A percentile compares a stretch with the other conserved stretches of the same genome.
Evolutionary conservation across 805 yeast genomes (phyloP).

Genomic region (Candida rishiriensis): DNA sequence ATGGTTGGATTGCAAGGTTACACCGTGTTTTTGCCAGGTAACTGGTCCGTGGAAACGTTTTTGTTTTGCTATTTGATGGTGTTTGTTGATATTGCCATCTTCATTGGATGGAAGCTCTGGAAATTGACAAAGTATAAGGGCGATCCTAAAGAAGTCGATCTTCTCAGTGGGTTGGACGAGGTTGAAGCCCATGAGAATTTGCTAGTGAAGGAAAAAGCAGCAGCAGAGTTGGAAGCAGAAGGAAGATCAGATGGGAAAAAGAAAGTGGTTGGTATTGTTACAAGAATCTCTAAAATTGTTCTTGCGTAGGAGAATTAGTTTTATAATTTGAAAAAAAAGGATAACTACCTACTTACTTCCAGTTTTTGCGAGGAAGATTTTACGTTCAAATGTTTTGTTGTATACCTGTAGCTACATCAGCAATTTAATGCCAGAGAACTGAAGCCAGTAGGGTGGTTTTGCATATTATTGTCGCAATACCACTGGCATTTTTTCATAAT

Average conservation of each 20-base stretch:
- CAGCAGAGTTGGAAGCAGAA: background rate
- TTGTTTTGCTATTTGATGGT: constrained; percentile 40
- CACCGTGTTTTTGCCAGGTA: constrained; percentile 36
- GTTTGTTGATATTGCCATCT: constrained; percentile 35
- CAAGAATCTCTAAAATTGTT: no score
- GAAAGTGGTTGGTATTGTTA: constrained; percentile 1
- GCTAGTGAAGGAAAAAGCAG: constrained; percentile 1
- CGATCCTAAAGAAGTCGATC: constrained; percentile 33
- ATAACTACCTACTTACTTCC: no score
- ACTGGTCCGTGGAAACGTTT: constrained; percentile 34
- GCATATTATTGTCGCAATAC: no score
- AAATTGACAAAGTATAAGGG: constrained; percentile 32
- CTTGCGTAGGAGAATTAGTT: no score
- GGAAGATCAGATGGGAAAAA: constrained; percentile 1
- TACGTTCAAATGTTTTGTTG: no score
- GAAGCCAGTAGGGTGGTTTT: no score
- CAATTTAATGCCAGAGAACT: no score
- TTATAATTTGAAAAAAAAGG: no score
- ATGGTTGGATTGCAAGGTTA: constrained; percentile 46
- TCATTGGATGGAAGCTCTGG: constrained; percentile 33
- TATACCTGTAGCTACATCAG: no score
- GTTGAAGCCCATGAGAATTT: constrained; percentile 34
- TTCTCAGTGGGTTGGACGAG: constrained; percentile 35
- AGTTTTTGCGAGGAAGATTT: no score
- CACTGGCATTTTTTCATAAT: no score